Conservation (phyloP, 73 alveolate species). For the Paramecium bursaria region DNA sequence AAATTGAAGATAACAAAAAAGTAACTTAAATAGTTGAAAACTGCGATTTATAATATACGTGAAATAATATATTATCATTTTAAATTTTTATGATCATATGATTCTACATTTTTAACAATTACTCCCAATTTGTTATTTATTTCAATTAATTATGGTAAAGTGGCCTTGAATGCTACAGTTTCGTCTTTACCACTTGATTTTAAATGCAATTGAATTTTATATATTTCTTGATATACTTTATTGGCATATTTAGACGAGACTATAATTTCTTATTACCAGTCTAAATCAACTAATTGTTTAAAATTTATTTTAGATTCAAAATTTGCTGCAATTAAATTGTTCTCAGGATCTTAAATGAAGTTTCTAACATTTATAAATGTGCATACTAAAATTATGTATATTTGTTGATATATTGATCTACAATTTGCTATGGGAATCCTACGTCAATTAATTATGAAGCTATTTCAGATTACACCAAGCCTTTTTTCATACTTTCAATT, state of each 20-base stretch:
- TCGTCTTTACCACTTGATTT: neutral
- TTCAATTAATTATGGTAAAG: slow-evolving; percentile 32
- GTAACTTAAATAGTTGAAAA: too few relatives aligned
- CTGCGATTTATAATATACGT: too few relatives aligned
- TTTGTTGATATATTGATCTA: slow-evolving; percentile 36
- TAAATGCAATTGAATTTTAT: slow-evolving; percentile 28
- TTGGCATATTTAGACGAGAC: slow-evolving; percentile 47
- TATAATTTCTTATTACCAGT: slow-evolving; percentile 40
- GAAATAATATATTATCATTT: too few relatives aligned
- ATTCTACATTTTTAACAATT: slow-evolving; percentile 38
- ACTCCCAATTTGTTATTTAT: slow-evolving; percentile 41
- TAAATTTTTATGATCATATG: too few relatives aligned
- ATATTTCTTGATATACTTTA: slow-evolving; percentile 50
- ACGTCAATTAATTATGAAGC: neutral
- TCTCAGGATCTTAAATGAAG: slow-evolving; percentile 20
- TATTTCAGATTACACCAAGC: neutral
- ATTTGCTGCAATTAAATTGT: slow-evolving; percentile 13
- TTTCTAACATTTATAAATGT: neutral
- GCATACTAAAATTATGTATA: neutral
- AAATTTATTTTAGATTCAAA: slow-evolving; percentile 40
- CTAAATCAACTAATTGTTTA: slow-evolving; percentile 9
- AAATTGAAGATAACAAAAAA: too few relatives aligned
- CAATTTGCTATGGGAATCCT: slow-evolving; percentile 11
- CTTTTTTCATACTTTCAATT: neutral
- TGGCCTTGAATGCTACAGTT: neutral